A percentile compares a stretch with the other conserved stretches of the same genome.
Evolutionary conservation across 1,139 yeast genomes (phyloP).

Genomic region (Hanseniaspora gamundiae): DNA sequence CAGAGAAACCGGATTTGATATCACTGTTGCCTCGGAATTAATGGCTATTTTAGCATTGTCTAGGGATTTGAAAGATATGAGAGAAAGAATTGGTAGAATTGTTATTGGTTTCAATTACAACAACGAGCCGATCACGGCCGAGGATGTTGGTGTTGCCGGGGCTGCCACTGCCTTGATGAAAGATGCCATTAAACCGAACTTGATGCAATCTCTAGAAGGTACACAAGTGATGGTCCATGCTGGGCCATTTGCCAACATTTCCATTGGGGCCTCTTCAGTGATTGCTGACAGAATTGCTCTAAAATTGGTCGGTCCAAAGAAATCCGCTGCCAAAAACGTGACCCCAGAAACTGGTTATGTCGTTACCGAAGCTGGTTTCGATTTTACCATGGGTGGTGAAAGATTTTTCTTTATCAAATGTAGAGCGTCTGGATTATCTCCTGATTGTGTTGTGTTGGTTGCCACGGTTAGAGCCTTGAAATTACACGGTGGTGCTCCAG

Average conservation of each 20-base stretch:
- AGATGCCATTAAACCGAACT: constrained; percentile 73
- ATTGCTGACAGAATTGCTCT: constrained; percentile 66
- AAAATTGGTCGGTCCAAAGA: constrained; percentile 40
- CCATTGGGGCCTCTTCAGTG: constrained; percentile 76
- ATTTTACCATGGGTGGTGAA: constrained; percentile 85
- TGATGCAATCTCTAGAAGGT: constrained; percentile 80
- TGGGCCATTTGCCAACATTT: constrained; percentile 78
- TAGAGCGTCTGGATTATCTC: constrained; percentile 59
- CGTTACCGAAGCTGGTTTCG: constrained; percentile 78
- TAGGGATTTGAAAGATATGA: constrained; percentile 50
- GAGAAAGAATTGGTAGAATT: constrained; percentile 56
- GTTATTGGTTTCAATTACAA: constrained; percentile 56
- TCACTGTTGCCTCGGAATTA: constrained; percentile 70
- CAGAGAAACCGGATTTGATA: constrained; percentile 68
- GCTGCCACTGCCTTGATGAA: constrained; percentile 67
- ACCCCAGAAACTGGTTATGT: constrained; percentile 44
- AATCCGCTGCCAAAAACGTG: constrained; percentile 29
- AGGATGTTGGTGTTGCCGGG: constrained; percentile 72
- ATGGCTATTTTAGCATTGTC: constrained; percentile 76
- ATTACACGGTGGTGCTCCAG: constrained; percentile 76
- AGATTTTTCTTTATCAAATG: constrained; percentile 72
- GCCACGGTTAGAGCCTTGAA: constrained; percentile 74
- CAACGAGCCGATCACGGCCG: constrained; percentile 61
- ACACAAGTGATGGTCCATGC: constrained; percentile 80
- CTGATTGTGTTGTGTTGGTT: constrained; percentile 65